A percentile compares a stretch with the other conserved stretches of the same genome.
These are phyloP conservation scores for Aspergillus novofumigatus DNA, from an alignment of 2,329 filamentous ascomycete genomes.

Conservation along the genomic window DNA sequence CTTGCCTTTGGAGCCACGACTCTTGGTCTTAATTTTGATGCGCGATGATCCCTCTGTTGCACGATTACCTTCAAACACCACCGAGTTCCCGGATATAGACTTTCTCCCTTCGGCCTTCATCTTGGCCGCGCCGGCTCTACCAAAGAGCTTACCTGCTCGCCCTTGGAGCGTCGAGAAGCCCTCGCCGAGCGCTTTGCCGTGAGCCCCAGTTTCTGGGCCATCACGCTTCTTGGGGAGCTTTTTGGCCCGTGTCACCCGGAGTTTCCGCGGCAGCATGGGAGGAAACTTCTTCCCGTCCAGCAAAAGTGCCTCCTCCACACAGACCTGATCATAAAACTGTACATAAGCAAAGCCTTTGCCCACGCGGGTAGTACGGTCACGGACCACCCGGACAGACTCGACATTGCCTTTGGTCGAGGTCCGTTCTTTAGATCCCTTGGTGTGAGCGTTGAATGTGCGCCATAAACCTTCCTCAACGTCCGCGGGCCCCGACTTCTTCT, in stretches of 20 bases:
- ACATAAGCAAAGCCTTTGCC: slow-evolving; percentile 98
- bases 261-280: slow-evolving; percentile 81
- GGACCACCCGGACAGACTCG: slow-evolving; percentile 87
- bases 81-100: slow-evolving; percentile 28
- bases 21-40: slow-evolving; percentile 36
- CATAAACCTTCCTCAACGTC: slow-evolving; percentile 81
- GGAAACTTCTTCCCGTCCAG: slow-evolving; percentile 89
- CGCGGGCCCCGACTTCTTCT: slow-evolving; percentile 70
- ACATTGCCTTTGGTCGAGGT: slow-evolving; percentile 65
- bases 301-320: slow-evolving; percentile 85
- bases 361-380: slow-evolving; percentile 84
- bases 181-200: slow-evolving; percentile 21
- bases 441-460: slow-evolving; percentile 39
- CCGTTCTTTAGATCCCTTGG: slow-evolving; percentile 24
- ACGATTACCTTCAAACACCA: slow-evolving; percentile 45
- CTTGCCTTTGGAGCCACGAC: slow-evolving; percentile 38
- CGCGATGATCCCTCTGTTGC: slow-evolving; percentile 31
- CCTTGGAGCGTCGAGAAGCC: slow-evolving; percentile 35
- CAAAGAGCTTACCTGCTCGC: slow-evolving; percentile 36
- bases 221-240: slow-evolving; percentile 51
- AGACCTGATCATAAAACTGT: slow-evolving; percentile 85
- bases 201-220: slow-evolving; percentile 10
- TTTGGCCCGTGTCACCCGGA: slow-evolving; percentile 84
- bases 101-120: slow-evolving; percentile 26
- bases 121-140: slow-evolving; percentile 36